Percentiles rank a stretch among this genome's conserved stretches.
Evolutionary conservation across 768 basidiomycete species (phyloP).

Genomic region (Mycena polygramma): DNA sequence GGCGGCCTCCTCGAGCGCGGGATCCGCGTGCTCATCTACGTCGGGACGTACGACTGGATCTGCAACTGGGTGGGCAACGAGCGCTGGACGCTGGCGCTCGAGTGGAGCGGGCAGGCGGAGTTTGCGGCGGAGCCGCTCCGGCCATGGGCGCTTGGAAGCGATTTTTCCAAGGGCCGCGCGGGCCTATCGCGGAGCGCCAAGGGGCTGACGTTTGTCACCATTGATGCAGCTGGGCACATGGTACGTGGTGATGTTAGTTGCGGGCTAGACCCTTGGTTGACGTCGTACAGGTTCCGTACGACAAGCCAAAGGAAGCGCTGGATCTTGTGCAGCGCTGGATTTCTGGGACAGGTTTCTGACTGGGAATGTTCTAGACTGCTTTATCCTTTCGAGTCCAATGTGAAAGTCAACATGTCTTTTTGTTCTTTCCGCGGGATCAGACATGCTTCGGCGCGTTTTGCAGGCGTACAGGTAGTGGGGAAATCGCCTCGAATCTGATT

Average conservation of each 20-base stretch:
- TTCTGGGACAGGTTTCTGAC: conserved; percentile 40
- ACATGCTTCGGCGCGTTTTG: no score
- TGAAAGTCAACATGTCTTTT: no score
- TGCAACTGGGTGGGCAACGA: conserved; percentile 85
- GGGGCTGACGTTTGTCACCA: conserved; percentile 22
- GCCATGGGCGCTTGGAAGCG: conserved; percentile 24
- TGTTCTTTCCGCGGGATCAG: no score
- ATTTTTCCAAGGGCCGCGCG: conserved; percentile 20
- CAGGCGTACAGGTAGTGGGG: no score
- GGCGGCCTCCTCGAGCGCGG: conserved; percentile 76
- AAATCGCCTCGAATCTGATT: no score
- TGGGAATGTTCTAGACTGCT: no score
- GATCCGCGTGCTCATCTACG: conserved; percentile 77
- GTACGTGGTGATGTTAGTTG: conserved; percentile 48
- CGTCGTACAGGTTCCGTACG: conserved; percentile 64
- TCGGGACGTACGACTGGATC: conserved; percentile 79
- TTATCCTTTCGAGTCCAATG: no score
- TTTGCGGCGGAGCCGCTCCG: conserved; percentile 54
- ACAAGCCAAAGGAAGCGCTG: conserved; percentile 68
- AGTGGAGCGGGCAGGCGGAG: conserved; percentile 75
- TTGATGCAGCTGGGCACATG: conserved; percentile 79
- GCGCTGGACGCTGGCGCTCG: conserved; percentile 74
- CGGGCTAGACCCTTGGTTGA: not conserved
- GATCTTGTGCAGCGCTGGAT: conserved; percentile 63
- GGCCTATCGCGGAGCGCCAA: conserved; percentile 24